Conservation (phyloP, 495 filamentous ascomycete species). For the Aspergillus biplanus region DNA sequence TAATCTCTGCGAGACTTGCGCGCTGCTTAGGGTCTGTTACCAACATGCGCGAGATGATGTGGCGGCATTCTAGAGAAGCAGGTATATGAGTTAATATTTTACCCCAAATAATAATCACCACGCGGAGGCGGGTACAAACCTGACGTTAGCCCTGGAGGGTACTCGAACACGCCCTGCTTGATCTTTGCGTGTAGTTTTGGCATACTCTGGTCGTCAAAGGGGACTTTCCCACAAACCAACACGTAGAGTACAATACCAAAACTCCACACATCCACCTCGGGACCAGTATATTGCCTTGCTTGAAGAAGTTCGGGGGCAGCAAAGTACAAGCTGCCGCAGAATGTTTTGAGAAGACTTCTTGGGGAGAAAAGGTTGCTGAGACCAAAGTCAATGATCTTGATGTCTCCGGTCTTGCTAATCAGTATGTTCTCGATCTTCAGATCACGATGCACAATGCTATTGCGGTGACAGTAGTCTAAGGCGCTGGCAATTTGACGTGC, state of each 20-base stretch:
- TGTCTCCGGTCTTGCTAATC: slow-evolving; percentile 98
- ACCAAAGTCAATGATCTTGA: slow-evolving; percentile 99
- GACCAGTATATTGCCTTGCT: slow-evolving; percentile 90
- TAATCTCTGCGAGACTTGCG: slow-evolving; percentile 86
- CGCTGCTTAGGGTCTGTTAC: slow-evolving; percentile 91
- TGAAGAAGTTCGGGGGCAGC: slow-evolving; percentile 94
- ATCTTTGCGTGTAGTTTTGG: slow-evolving; percentile 98
- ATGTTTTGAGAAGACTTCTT: slow-evolving; percentile 85
- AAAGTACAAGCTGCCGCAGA: slow-evolving; percentile 98
- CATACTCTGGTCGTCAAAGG: slow-evolving; percentile 99
- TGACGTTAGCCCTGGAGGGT: slow-evolving; percentile 86
- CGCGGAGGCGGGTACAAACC: slow-evolving; percentile 58
- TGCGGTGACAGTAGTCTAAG: slow-evolving; percentile 98
- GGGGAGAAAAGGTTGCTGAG: slow-evolving; percentile 96
- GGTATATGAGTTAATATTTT: background rate
- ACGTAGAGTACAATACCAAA: slow-evolving; percentile 99
- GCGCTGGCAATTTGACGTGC: slow-evolving; percentile 96
- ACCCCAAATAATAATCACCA: background rate
- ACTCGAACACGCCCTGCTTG: slow-evolving; percentile 95
- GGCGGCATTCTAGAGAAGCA: slow-evolving; percentile 75
- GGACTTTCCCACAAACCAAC: slow-evolving; percentile 95
- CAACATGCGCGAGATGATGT: slow-evolving; percentile 93
- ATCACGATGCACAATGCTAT: slow-evolving; percentile 98
- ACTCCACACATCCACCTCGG: slow-evolving; percentile 98
- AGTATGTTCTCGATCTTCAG: slow-evolving; percentile 99